A percentile compares a stretch with the other conserved stretches of the same genome.
Evolutionary conservation across 1,139 yeast species (phyloP).

Genomic region (Yamadazyma dushanensis): DNA sequence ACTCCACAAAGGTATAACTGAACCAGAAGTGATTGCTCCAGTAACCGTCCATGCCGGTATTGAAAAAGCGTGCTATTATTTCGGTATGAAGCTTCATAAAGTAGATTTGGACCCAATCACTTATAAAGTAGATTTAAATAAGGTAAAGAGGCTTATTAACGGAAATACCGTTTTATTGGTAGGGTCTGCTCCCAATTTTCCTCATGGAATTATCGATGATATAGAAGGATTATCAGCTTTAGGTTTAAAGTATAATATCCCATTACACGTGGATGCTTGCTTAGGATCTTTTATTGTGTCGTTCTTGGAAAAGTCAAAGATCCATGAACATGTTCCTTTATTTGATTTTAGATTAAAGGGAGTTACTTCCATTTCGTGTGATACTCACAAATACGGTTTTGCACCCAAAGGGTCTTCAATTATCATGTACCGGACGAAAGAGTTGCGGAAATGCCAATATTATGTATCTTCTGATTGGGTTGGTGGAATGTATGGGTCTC

Average conservation of each 20-base stretch:
- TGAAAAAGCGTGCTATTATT: constrained; percentile 90
- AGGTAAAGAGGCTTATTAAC: constrained; percentile 67
- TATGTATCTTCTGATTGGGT: constrained; percentile 84
- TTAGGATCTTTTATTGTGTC: constrained; percentile 90
- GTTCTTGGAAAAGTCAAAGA: constrained; percentile 67
- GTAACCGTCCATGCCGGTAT: constrained; percentile 92
- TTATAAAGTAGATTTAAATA: constrained; percentile 63
- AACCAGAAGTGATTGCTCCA: constrained; percentile 90
- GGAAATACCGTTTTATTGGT: constrained; percentile 77
- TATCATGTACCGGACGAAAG: constrained; percentile 76
- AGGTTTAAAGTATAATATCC: constrained; percentile 65
- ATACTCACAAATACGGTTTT: constrained; percentile 96
- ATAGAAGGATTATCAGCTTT: constrained; percentile 69
- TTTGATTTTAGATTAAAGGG: constrained; percentile 91
- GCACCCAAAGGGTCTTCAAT: constrained; percentile 97
- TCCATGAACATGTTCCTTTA: constrained; percentile 46
- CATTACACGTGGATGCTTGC: constrained; percentile 94
- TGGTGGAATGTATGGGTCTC: constrained; percentile 96
- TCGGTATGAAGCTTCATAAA: constrained; percentile 80
- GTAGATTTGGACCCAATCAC: constrained; percentile 74
- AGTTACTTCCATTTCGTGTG: constrained; percentile 96
- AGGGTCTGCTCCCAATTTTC: constrained; percentile 96
- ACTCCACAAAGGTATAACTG: constrained; percentile 55
- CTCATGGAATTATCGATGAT: constrained; percentile 94
- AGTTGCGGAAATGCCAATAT: constrained; percentile 78